Conservation (phyloP, 2,329 filamentous ascomycete species). For the Pseudogymnoascus sp. region DNA sequence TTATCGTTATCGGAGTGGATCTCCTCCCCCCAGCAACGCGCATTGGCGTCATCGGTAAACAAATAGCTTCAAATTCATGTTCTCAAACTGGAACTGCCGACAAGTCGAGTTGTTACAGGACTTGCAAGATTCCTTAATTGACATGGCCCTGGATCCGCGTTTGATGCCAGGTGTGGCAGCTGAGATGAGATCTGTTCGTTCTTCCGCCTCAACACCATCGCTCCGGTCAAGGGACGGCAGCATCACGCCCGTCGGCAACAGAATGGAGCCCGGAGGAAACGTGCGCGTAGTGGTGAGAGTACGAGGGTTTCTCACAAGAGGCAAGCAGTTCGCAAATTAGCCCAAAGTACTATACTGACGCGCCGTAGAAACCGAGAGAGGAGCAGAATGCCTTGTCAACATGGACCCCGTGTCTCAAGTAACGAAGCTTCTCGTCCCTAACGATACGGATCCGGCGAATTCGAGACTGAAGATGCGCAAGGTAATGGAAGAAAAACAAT, state of each 20-base stretch:
- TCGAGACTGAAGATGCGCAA: slow-evolving; percentile 59
- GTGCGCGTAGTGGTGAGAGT: slow-evolving; percentile 77
- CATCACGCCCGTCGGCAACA: slow-evolving; percentile 46
- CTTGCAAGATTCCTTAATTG: slow-evolving; percentile 29
- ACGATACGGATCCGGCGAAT: slow-evolving; percentile 45
- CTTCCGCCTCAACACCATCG: slow-evolving; percentile 71
- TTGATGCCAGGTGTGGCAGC: slow-evolving; percentile 38
- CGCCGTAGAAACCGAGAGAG: slow-evolving; percentile 64
- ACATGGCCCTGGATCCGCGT: slow-evolving; percentile 35
- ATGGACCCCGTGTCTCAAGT: slow-evolving; percentile 86
- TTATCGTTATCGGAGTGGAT: slow-evolving; percentile 8
- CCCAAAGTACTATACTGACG: slow-evolving; percentile 9
- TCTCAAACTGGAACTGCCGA: slow-evolving; percentile 21
- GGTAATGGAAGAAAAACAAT: slow-evolving; percentile 76
- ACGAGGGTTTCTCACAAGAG: slow-evolving; percentile 68
- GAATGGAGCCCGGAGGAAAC: slow-evolving; percentile 58
- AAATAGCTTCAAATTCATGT: slow-evolving; percentile 21
- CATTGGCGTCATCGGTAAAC: slow-evolving; percentile 13
- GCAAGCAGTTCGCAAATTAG: slow-evolving; percentile 35
- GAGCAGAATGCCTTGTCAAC: slow-evolving; percentile 74
- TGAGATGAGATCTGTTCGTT: slow-evolving; percentile 38
- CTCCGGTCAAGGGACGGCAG: slow-evolving; percentile 64
- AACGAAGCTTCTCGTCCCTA: slow-evolving; percentile 70
- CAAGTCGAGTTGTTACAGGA: slow-evolving; percentile 20
- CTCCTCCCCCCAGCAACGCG: slow-evolving; percentile 12